phyloP scores from a whole-genome alignment of 139 green algal genomes.

The Gonium pectorale region DNA sequence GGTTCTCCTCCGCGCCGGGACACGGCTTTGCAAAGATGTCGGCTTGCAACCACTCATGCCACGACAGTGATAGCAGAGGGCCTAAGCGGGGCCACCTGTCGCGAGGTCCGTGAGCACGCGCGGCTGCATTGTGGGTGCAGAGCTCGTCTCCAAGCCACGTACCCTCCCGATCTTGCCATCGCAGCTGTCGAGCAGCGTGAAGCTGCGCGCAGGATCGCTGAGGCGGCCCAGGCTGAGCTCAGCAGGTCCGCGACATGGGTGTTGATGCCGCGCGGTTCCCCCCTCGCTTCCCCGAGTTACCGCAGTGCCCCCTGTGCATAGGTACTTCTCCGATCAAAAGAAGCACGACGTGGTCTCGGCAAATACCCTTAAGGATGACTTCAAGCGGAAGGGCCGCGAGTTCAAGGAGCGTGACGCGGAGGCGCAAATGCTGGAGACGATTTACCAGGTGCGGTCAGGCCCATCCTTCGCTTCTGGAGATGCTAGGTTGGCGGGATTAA shows the following conservation, averaged over 20 bases:
- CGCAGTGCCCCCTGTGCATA: constrained; percentile 30
- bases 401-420: constrained; percentile 61
- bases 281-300: not conserved
- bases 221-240: constrained; percentile 53
- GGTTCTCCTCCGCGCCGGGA: too few species aligned
- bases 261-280: not conserved
- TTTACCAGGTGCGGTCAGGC: constrained; percentile 71
- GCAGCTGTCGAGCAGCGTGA: constrained; percentile 68
- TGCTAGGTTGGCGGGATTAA: too few species aligned
- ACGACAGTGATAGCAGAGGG: constrained; percentile 31
- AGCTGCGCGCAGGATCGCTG: constrained; percentile 50
- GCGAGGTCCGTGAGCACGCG: not conserved
- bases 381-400: constrained; percentile 60
- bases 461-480: not conserved
- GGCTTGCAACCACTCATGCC: constrained; percentile 42
- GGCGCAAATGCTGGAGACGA: constrained; percentile 61
- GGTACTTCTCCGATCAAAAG: constrained; percentile 70
- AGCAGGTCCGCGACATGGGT: constrained; percentile 51
- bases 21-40: constrained; percentile 35
- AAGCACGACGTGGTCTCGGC: constrained; percentile 44
- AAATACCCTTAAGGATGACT: constrained; percentile 64
- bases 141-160: not conserved
- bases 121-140: not conserved
- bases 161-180: not conserved
- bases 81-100: constrained; percentile 37